Percentiles rank a stretch among this genome's conserved stretches.
These are phyloP conservation scores for Rhazya stricta DNA, from an alignment of 257 asterid genomes.

Conservation along the genomic window DNA sequence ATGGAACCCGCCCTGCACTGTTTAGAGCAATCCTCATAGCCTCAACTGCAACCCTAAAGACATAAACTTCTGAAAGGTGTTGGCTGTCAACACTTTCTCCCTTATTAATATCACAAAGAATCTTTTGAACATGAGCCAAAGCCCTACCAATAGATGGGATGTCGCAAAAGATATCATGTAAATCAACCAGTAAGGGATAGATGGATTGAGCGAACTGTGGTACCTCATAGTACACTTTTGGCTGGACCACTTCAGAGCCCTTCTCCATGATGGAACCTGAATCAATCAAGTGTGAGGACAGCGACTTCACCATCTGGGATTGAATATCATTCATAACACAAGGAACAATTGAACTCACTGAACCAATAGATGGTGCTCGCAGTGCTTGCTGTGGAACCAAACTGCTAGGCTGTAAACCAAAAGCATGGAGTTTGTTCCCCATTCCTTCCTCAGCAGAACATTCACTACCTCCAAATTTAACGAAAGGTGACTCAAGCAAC, in stretches of 20 bases:
- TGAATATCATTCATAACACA: slow-evolving; percentile 40
- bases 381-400: slow-evolving; percentile 37
- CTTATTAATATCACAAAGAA: slow-evolving; percentile 60
- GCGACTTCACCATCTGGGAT: slow-evolving; percentile 50
- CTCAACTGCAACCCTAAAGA: slow-evolving; percentile 79
- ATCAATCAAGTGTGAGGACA: slow-evolving; percentile 42
- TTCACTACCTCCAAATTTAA: slow-evolving; percentile 31
- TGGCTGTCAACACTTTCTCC: slow-evolving; percentile 56
- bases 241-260: slow-evolving; percentile 31
- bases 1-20: slow-evolving; percentile 55
- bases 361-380: slow-evolving; percentile 26
- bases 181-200: slow-evolving; percentile 74
- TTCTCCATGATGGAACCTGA: slow-evolving; percentile 23
- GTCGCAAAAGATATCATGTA: slow-evolving; percentile 53
- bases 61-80: slow-evolving; percentile 63
- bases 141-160: slow-evolving; percentile 69
- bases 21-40: slow-evolving; percentile 79
- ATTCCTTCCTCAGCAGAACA: slow-evolving; percentile 19
- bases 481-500: slow-evolving; percentile 74
- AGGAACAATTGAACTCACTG: slow-evolving; percentile 31
- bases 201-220: slow-evolving; percentile 74
- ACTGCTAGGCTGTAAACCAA: slow-evolving; percentile 38
- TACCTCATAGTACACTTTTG: slow-evolving; percentile 46
- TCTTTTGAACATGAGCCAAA: slow-evolving; percentile 72
- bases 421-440: slow-evolving; percentile 29